Evolutionary conservation across 176 grass and related monocot genomes (phyloP), one percentile per base, ranked within the genome.

Genomic region (Avena atlantica): DNA sequence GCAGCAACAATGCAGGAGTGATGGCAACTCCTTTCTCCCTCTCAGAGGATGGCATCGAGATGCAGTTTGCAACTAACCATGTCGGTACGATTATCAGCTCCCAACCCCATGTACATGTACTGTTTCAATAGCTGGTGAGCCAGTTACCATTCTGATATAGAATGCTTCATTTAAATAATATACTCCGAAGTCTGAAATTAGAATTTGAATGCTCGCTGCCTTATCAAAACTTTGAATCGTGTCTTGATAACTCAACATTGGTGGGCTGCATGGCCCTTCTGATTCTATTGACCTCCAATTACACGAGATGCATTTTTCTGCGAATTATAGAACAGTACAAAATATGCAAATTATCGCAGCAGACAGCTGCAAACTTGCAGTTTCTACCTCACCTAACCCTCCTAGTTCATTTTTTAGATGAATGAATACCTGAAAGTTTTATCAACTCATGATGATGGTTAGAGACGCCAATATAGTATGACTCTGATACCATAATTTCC

Each of bases 61-160:
- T 42, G 40, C 40, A 42, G 40, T 42, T 42, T 42, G 40, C 40
- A 42, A 42, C 40, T 42, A 47, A 47, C 79, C 93, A 98, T 90
- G 86, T 95, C 13, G 96, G 96, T 95, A 95, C 1, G 88, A 48
- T 44, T 71, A 44, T 3, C 1, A 10, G 1, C 67, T 70, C 40
- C 40, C 40, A 42, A 6, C 40, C 67, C 31, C 16, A 70, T 10
- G 2, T 40, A 37, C 16, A 70, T 10, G 2, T 40, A 37, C 40
- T 79, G 57, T 51, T 76, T 86, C 25, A 15, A 10, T 75, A 71
- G 40, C 50, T 62, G 44, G 36, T 15, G 68, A 71, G 42, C 27
- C 5, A 2, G 14, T 81, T 70, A 49, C 9, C 40, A 42, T 9
- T 64, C 44, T 78, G 15, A 47, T 78, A 48, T 55, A 70, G 8